Base-by-base conservation (phyloP, 768 basidiomycete species). In the Kwoniella heveanensis region DNA sequence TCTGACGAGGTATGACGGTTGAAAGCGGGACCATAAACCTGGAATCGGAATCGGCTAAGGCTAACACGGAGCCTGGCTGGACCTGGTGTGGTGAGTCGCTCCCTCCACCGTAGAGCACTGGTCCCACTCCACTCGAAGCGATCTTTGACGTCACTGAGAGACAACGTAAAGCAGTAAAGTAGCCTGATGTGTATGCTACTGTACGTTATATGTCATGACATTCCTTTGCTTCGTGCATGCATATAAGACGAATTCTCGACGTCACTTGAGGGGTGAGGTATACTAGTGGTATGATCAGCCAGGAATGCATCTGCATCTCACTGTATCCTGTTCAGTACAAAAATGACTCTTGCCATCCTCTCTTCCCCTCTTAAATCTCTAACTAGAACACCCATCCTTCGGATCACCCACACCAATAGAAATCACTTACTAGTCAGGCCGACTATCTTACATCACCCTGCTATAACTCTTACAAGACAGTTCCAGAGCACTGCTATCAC, bases 401-500 rank as follows among this genome's bases (percentile, higher is more conserved):
- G 39, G 9, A 9, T 44, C 6, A 44, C 39, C 39, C 5, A 32
- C 13, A 36, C 32, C 13, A 36, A 21, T 5, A 13, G 10, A 25
- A 55, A 8, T 39, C 54, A 25, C 25, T 32, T 36, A 50, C 27
- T 56, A 51, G 10, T 51, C 37, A 62, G 30, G 25, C 47, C 27
- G 21, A 39, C n/a, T 22, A 36, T 5, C 48, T 30, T 24, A n/a
- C 1, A 29, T 49, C 27, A 21, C 39, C 25, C n/a, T 52, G 32
- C 49, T 19, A 24, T 57, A 47, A 27, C 6, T 7, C 32, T 21
- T 17, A 54, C 10, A 48, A 67, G 66, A 62, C 57, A 29, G 17
- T 50, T 67, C 37, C 32, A 24, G 22, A 30, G 1, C 48, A 62
- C 62, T 46, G 22, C 57, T 24, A 65, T 70, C 68, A 74, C 26